These are phyloP conservation scores for Coemansia sp. DNA, from an alignment of 192 early-diverging fungal species.

Conservation along the genomic window DNA sequence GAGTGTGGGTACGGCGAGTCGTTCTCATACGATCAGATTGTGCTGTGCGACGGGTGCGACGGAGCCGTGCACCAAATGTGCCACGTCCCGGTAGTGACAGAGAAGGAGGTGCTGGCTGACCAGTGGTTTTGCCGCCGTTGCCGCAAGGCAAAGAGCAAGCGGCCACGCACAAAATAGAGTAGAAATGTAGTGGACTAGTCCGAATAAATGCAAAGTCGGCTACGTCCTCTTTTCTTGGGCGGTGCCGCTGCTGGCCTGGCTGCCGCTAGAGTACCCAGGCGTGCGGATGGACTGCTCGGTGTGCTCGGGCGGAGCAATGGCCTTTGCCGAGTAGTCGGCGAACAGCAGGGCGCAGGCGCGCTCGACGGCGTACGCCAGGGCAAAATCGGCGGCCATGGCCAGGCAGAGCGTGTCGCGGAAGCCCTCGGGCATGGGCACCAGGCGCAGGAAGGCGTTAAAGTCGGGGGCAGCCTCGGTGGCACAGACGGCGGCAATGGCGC, in stretches of 20 bases:
- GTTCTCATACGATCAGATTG: constrained; percentile 42
- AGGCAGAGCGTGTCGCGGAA: constrained; percentile 77
- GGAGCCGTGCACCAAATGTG: constrained; percentile 44
- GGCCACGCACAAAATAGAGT: constrained; percentile 13
- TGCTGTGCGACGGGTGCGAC: constrained; percentile 47
- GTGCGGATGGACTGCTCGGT: constrained; percentile 26
- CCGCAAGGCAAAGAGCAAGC: constrained; percentile 4
- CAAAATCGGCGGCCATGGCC: constrained; percentile 88
- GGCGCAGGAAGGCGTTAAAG: constrained; percentile 83
- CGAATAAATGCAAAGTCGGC: neutral
- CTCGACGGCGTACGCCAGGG: constrained; percentile 74
- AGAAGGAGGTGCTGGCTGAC: constrained; percentile 28
- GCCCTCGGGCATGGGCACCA: constrained; percentile 81
- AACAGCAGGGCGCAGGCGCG: constrained; percentile 69
- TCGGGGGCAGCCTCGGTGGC: constrained; percentile 85
- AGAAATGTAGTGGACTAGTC: too few species aligned
- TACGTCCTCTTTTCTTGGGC: neutral
- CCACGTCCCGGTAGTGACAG: constrained; percentile 37
- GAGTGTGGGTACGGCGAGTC: constrained; percentile 18
- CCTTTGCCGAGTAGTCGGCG: constrained; percentile 86
- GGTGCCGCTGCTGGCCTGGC: constrained; percentile 3
- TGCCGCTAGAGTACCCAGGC: constrained; percentile 26
- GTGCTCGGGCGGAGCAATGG: constrained; percentile 48
- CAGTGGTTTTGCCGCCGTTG: constrained; percentile 43
- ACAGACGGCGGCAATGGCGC: constrained; percentile 76